Conservation (phyloP, 2,329 filamentous ascomycete genomes). For the Beauveria pseudobassiana region DNA sequence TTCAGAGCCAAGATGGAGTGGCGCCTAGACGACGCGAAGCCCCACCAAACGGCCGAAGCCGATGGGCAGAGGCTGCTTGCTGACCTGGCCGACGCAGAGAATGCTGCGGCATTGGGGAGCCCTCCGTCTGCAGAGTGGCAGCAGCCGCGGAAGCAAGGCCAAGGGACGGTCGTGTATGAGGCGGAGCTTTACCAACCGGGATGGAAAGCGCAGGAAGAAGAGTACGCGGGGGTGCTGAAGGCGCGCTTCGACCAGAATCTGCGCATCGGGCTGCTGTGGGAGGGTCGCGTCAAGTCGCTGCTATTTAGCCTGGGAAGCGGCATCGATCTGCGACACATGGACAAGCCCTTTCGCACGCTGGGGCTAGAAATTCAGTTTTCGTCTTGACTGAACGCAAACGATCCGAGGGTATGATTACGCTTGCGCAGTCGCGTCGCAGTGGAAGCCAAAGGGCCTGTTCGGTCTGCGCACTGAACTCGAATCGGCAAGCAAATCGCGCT, state of each 20-base stretch:
- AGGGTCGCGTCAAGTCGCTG: constrained; percentile 84
- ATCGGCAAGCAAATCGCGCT: too few relatives aligned
- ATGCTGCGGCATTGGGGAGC: background rate
- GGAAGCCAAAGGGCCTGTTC: too few relatives aligned
- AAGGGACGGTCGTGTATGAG: constrained; percentile 14
- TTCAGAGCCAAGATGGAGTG: constrained; percentile 48
- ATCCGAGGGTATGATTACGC: too few relatives aligned
- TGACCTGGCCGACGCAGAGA: background rate
- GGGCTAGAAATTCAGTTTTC: constrained; percentile 80
- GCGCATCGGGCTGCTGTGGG: constrained; percentile 82
- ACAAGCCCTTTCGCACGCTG: constrained; percentile 69
- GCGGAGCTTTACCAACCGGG: constrained; percentile 15
- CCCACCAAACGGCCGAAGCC: too few relatives aligned
- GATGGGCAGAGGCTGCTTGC: background rate
- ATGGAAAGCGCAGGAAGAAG: constrained; percentile 40
- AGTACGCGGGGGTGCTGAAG: constrained; percentile 82
- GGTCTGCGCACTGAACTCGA: too few relatives aligned
- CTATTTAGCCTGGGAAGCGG: constrained; percentile 85
- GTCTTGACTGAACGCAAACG: constrained; percentile 37
- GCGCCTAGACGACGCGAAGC: constrained; percentile 28
- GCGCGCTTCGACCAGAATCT: constrained; percentile 83
- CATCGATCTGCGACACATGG: constrained; percentile 68
- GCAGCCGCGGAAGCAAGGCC: constrained; percentile 5
- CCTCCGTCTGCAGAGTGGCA: background rate
- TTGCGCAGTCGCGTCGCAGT: too few relatives aligned